phyloP scores from a whole-genome alignment of 1,284 basidiomycete species.

The Anthracocystis walkeri region DNA sequence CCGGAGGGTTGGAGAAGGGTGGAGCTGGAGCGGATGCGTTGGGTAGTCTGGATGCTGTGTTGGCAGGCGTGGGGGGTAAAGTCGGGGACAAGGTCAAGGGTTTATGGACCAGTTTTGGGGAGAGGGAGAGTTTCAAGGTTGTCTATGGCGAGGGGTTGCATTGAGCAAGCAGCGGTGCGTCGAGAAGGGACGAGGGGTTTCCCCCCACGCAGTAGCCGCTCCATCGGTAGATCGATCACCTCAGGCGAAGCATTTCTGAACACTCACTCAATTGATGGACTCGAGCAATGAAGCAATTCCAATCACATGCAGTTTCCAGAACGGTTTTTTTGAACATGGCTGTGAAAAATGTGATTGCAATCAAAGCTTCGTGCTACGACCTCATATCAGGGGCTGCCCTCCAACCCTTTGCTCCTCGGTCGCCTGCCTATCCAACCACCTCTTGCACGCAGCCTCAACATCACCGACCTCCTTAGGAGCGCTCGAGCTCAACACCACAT shows the following conservation, averaged over 20 bases:
- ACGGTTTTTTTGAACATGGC: neutral
- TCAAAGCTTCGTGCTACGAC: neutral
- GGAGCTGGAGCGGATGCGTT: conserved; percentile 1
- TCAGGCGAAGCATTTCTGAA: neutral
- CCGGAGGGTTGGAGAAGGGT: neutral
- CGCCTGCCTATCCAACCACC: conserved; percentile 20
- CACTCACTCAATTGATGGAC: neutral
- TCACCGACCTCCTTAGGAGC: conserved; percentile 66
- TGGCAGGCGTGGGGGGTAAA: conserved; percentile 7
- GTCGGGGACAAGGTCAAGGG: conserved; percentile 24
- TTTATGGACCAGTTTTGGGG: conserved; percentile 36
- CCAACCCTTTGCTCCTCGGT: neutral
- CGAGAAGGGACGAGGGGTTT: too few species aligned
- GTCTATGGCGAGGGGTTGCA: conserved; percentile 55
- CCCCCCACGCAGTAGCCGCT: too few species aligned
- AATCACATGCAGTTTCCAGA: neutral
- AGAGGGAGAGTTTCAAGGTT: conserved; percentile 37
- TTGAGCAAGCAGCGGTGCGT: too few species aligned
- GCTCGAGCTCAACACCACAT: conserved; percentile 57
- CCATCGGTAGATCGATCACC: neutral
- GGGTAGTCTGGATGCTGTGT: conserved; percentile 8
- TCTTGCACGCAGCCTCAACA: conserved; percentile 61
- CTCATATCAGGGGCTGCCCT: conserved; percentile 14
- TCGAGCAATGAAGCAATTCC: neutral
- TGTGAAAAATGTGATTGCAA: neutral